A percentile compares a stretch with the other conserved stretches of the same genome.
phyloP scores from a whole-genome alignment of 495 filamentous ascomycete genomes.

The Xylaria acuta region DNA sequence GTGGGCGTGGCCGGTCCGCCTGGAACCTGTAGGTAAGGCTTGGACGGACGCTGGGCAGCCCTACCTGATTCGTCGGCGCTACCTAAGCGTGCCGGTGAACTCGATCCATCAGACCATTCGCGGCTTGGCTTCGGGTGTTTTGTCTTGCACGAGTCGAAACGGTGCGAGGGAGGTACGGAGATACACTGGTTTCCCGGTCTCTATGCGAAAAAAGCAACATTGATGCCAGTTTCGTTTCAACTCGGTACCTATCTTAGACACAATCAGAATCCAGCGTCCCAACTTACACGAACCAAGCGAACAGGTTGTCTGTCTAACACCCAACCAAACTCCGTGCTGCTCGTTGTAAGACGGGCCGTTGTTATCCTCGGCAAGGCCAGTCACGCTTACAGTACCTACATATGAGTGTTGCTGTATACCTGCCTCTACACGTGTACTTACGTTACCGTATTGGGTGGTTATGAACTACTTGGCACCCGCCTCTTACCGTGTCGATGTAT shows the following conservation, averaged over 20 bases:
- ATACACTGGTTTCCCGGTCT: not conserved
- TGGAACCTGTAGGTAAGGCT: not conserved
- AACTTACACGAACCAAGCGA: not conserved
- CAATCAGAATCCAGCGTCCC: not conserved
- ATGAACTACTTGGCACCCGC: conserved; percentile 5
- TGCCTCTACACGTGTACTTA: no score
- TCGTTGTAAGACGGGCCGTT: not conserved
- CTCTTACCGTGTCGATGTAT: conserved; percentile 1
- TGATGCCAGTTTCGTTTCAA: not conserved
- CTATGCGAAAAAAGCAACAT: not conserved
- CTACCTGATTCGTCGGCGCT: conserved; percentile 16
- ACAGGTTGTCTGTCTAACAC: not conserved
- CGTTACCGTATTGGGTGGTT: not conserved
- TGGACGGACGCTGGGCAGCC: conserved; percentile 20
- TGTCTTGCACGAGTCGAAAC: not conserved
- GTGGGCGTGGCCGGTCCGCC: not conserved
- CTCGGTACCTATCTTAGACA: not conserved
- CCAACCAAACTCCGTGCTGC: not conserved
- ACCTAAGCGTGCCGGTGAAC: conserved; percentile 11
- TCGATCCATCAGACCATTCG: conserved; percentile 16
- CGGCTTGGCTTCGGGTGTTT: conserved; percentile 24
- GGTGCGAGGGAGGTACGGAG: no score
- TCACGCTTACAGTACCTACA: not conserved
- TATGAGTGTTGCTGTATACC: conserved; percentile 4
- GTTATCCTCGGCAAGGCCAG: not conserved